Conservation (phyloP, 331 rosid genomes). For the Quercus lobata region DNA sequence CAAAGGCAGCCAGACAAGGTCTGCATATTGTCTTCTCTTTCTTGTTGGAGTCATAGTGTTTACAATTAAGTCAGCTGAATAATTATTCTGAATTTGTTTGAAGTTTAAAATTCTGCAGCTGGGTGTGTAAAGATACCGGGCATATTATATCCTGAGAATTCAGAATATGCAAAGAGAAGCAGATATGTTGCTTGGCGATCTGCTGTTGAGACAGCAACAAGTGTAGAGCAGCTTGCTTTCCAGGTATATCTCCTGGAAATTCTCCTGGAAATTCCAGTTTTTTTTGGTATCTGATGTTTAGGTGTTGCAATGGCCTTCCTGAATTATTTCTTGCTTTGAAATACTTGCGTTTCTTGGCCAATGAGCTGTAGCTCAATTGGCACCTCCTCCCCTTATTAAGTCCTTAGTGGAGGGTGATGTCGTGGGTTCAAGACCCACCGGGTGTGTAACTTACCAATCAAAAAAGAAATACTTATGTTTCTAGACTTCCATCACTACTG, state of each 20-base stretch:
- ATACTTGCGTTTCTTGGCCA: neutral
- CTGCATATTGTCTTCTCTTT: slow-evolving; percentile 19
- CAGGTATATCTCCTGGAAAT: slow-evolving; percentile 51
- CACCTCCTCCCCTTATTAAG: too few species aligned
- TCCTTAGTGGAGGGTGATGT: too few species aligned
- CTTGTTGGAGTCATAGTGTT: slow-evolving; percentile 26
- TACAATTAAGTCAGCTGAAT: slow-evolving; percentile 33
- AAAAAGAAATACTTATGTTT: neutral
- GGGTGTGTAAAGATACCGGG: slow-evolving; percentile 83
- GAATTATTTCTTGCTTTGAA: neutral
- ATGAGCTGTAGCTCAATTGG: too few species aligned
- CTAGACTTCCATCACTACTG: neutral
- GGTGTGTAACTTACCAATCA: too few species aligned
- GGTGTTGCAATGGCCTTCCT: neutral
- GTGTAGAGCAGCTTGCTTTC: slow-evolving; percentile 85
- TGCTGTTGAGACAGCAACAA: slow-evolving; percentile 79
- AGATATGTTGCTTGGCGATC: slow-evolving; percentile 81
- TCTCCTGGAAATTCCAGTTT: slow-evolving; percentile 9
- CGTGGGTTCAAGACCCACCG: too few species aligned
- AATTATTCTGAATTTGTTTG: slow-evolving; percentile 42
- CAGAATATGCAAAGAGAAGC: slow-evolving; percentile 88
- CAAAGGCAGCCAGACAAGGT: slow-evolving; percentile 98
- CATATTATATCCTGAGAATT: slow-evolving; percentile 81
- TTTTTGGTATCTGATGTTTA: slow-evolving; percentile 3
- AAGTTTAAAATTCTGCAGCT: slow-evolving; percentile 61